Evolutionary conservation across 805 yeast genomes (phyloP).

Genomic region (Nakazawaea ernobii): DNA sequence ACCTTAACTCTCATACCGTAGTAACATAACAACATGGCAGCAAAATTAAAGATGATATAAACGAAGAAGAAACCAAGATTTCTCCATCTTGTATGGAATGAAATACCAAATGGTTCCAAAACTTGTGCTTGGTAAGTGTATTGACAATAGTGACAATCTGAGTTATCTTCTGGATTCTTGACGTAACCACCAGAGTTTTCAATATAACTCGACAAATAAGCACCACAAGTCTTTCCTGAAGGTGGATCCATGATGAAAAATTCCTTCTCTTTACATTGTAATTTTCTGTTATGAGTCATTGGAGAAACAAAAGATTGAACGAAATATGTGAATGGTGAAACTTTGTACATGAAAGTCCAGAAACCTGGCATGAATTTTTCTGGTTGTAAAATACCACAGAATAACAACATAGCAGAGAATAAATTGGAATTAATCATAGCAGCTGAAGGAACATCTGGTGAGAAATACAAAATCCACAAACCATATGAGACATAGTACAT

Average conservation of each 20-base stretch:
- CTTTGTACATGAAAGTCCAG: constrained; percentile 51
- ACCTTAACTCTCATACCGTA: constrained; percentile 30
- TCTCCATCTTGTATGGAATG: constrained; percentile 43
- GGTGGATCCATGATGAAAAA: constrained; percentile 47
- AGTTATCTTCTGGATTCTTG: constrained; percentile 35
- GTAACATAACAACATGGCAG: constrained; percentile 27
- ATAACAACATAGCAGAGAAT: constrained; percentile 8
- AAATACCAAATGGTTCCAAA: constrained; percentile 40
- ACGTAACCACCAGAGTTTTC: constrained; percentile 41
- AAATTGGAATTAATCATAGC: constrained; percentile 8
- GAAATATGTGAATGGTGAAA: constrained; percentile 59
- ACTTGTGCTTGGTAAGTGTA: constrained; percentile 51
- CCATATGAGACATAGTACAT: constrained; percentile 46
- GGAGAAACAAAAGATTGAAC: constrained; percentile 46
- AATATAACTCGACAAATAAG: constrained; percentile 39
- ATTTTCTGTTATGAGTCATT: background rate
- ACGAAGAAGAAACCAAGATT: constrained; percentile 51
- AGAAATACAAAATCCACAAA: constrained; percentile 34
- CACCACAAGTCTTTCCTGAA: constrained; percentile 50
- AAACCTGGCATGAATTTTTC: constrained; percentile 30
- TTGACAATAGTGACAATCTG: constrained; percentile 56
- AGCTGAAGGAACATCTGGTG: constrained; percentile 14
- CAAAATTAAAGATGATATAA: constrained; percentile 39
- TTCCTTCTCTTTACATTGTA: background rate
- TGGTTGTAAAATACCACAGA: constrained; percentile 34